phyloP scores from a whole-genome alignment of 2,329 filamentous ascomycete genomes.

The Penicillium sp. region DNA sequence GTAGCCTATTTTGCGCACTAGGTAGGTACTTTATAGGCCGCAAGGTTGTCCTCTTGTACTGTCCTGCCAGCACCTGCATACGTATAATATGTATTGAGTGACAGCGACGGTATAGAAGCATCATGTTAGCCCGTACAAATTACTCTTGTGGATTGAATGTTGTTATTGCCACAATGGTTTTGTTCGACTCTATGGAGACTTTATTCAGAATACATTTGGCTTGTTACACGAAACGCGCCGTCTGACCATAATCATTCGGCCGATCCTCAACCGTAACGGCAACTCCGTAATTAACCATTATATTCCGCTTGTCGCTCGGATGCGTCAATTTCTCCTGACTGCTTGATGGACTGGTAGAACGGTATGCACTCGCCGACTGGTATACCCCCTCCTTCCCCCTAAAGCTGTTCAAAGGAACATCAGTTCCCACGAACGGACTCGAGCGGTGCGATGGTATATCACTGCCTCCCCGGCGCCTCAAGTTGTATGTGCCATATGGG shows the following conservation, averaged over 20 bases:
- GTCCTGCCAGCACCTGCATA: too few species aligned
- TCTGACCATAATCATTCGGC: slow-evolving; percentile 4
- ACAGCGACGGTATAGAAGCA: not conserved
- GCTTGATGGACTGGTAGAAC: slow-evolving; percentile 13
- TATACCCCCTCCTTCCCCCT: slow-evolving; percentile 5
- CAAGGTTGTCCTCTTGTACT: too few species aligned
- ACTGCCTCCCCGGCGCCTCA: slow-evolving; percentile 1
- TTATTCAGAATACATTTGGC: not conserved
- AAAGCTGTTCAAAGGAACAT: slow-evolving; percentile 4
- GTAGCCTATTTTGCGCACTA: too few species aligned
- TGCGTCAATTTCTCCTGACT: slow-evolving; percentile 19
- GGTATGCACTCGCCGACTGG: slow-evolving; percentile 7
- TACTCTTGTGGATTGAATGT: not conserved
- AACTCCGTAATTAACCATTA: slow-evolving; percentile 18
- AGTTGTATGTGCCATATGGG: slow-evolving; percentile 11
- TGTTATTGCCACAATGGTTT: not conserved
- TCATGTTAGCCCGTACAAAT: too few species aligned
- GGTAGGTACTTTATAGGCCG: too few species aligned
- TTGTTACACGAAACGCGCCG: not conserved
- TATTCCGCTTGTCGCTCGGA: slow-evolving; percentile 4
- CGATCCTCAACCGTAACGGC: slow-evolving; percentile 27
- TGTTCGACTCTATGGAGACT: too few species aligned
- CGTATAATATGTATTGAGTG: too few species aligned
- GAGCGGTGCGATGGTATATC: slow-evolving; percentile 10
- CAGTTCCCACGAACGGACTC: not conserved